phyloP scores from a whole-genome alignment of 495 filamentous ascomycete genomes.

The Aspergillus cavernicola region DNA sequence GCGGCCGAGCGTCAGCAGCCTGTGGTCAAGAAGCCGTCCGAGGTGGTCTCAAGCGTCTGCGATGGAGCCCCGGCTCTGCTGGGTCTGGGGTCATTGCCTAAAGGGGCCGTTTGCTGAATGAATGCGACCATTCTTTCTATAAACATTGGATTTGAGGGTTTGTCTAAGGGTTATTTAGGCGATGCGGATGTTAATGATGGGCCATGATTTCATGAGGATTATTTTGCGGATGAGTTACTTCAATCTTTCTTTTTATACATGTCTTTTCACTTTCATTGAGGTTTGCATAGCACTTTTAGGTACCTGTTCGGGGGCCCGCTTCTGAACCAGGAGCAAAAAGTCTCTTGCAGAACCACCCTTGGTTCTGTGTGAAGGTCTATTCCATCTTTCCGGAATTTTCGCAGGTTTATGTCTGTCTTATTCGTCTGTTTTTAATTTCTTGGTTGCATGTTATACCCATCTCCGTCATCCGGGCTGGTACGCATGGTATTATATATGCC shows the following conservation, averaged over 20 bases:
- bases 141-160: too few species aligned
- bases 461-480: too few species aligned
- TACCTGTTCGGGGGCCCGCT: background rate
- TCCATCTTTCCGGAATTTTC: background rate
- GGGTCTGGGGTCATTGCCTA: slow-evolving; percentile 36
- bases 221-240: background rate
- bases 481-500: too few species aligned
- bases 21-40: slow-evolving; percentile 45
- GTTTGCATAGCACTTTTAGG: slow-evolving; percentile 1
- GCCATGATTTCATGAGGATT: slow-evolving; percentile 7
- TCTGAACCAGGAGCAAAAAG: slow-evolving; percentile 8
- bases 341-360: background rate
- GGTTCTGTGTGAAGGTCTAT: background rate
- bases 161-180: too few species aligned
- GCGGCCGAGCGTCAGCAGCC: slow-evolving; percentile 31
- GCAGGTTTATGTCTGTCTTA: background rate
- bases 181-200: slow-evolving; percentile 6
- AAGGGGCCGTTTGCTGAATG: background rate
- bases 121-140: background rate
- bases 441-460: slow-evolving; percentile 10
- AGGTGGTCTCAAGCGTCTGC: slow-evolving; percentile 40
- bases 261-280: background rate
- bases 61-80: slow-evolving; percentile 39
- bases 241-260: background rate
- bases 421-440: background rate